Conservation (phyloP, 495 filamentous ascomycete species). For the Staphylotrichum tortipilum region DNA sequence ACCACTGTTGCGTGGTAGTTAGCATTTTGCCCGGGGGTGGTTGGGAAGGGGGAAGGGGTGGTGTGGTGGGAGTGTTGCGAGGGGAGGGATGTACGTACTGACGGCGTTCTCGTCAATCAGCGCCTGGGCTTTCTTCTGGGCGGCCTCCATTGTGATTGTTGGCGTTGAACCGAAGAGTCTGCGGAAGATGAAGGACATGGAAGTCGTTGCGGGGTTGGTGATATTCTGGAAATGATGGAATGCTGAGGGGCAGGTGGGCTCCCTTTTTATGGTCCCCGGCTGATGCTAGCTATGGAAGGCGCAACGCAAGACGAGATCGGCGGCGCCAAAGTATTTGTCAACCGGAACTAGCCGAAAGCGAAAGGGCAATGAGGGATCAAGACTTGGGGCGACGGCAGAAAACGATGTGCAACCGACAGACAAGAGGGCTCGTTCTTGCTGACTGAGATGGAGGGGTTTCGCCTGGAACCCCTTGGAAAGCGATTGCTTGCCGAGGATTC, state of each 20-base stretch:
- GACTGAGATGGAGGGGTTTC: not conserved
- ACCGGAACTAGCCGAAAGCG: not conserved
- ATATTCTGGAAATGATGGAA: conserved; percentile 8
- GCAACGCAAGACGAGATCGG: not conserved
- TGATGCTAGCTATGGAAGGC: not conserved
- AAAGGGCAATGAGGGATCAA: not conserved
- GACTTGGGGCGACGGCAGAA: not conserved
- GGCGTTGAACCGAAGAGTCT: conserved; percentile 60
- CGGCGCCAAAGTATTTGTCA: conserved; percentile 7
- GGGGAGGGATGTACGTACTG: conserved; percentile 44
- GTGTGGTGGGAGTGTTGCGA: too few relatives aligned
- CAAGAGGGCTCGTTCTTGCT: too few relatives aligned
- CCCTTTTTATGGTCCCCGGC: conserved; percentile 2
- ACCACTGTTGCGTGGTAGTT: conserved; percentile 70
- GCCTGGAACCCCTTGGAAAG: not conserved
- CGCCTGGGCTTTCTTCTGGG: conserved; percentile 72
- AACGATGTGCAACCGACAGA: not conserved
- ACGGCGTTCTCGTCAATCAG: conserved; percentile 92
- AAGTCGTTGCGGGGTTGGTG: conserved; percentile 6
- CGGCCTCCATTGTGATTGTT: conserved; percentile 68
- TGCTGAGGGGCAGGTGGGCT: conserved; percentile 9
- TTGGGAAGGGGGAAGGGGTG: too few relatives aligned
- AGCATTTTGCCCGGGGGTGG: too few relatives aligned
- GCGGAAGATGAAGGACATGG: conserved; percentile 72
- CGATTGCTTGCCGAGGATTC: not conserved